Conservation (phyloP, 2,329 filamentous ascomycete genomes). For the Colletotrichum lentis region DNA sequence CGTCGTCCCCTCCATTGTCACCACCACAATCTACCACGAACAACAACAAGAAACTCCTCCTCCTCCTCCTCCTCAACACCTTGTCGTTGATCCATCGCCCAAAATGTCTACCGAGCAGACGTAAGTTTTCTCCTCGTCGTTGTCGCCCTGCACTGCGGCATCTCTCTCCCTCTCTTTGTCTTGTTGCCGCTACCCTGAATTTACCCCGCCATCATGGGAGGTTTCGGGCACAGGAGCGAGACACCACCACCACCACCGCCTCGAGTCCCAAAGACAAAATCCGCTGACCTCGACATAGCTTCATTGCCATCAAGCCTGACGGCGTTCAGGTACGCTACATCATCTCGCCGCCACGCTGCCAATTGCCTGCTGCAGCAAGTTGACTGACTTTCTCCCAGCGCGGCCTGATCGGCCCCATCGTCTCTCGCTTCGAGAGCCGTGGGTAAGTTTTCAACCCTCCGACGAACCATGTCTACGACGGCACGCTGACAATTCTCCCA, state of each 20-base stretch:
- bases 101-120: constrained; percentile 86
- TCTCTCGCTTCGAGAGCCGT: constrained; percentile 96
- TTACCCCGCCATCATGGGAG: constrained; percentile 47
- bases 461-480: not conserved
- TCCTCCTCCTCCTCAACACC: constrained; percentile 13
- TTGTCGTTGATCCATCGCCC: constrained; percentile 45
- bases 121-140: constrained; percentile 61
- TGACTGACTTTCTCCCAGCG: constrained; percentile 64
- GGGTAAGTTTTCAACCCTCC: constrained; percentile 64
- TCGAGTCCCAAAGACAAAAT: constrained; percentile 16
- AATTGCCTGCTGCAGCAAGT: constrained; percentile 23
- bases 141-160: not conserved
- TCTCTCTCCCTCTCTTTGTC: constrained; percentile 31
- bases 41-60: constrained; percentile 41
- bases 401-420: constrained; percentile 97
- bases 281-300: constrained; percentile 63
- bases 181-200: constrained; percentile 13
- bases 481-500: constrained; percentile 27
- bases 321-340: constrained; percentile 84
- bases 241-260: constrained; percentile 18
- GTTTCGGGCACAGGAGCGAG: constrained; percentile 13
- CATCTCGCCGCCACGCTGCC: constrained; percentile 19
- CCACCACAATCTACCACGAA: constrained; percentile 38
- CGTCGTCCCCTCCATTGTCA: constrained; percentile 33
- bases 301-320: constrained; percentile 99